These are phyloP conservation scores for Rosa hybrid DNA, from an alignment of 331 rosid species.

Conservation along the genomic window DNA sequence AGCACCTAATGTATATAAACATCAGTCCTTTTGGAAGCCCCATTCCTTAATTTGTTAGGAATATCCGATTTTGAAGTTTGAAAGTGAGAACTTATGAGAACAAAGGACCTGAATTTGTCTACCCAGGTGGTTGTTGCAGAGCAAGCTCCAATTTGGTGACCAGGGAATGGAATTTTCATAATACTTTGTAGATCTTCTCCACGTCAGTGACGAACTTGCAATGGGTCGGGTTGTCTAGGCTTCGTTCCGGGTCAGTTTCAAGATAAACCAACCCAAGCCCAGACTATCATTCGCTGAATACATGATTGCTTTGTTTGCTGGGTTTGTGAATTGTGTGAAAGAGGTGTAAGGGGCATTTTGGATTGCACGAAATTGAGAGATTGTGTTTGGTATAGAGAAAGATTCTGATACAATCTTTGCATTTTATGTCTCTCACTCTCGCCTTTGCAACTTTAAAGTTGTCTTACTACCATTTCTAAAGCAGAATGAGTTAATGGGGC, in stretches of 20 bases:
- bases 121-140: conserved; percentile 47
- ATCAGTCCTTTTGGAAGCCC: neutral
- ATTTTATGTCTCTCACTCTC: conserved; percentile 3
- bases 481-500: too few relatives aligned
- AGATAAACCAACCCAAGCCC: conserved; percentile 49
- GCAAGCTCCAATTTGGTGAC: conserved; percentile 81
- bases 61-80: neutral
- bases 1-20: neutral
- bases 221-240: conserved; percentile 19
- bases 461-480: too few relatives aligned
- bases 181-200: conserved; percentile 62
- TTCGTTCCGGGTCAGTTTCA: conserved; percentile 16
- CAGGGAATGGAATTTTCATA: conserved; percentile 65
- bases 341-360: conserved; percentile 19
- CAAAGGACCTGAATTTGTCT: too few relatives aligned
- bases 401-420: conserved; percentile 27
- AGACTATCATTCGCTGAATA: neutral
- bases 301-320: neutral
- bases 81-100: neutral
- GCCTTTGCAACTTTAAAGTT: neutral
- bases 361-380: conserved; percentile 18
- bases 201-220: conserved; percentile 69
- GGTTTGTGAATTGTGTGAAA: conserved; percentile 7
- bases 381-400: conserved; percentile 13
- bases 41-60: neutral